phyloP scores from a whole-genome alignment of 1,139 yeast genomes.

The Suhomyces bokatorum region DNA sequence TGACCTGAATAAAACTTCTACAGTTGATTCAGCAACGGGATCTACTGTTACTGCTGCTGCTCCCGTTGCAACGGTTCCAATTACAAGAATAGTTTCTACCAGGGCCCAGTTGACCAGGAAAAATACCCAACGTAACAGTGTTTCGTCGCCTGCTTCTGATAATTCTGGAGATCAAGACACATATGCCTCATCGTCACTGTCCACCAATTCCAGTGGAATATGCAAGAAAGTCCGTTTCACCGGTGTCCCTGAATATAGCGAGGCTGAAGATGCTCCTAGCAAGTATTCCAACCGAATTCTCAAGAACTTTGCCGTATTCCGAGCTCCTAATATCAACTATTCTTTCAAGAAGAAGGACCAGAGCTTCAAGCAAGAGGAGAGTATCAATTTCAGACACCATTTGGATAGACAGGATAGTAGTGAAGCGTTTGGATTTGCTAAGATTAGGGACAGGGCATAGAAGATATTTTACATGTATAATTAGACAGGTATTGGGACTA shows the following conservation, averaged over 20 bases:
- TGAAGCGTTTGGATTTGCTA: constrained; percentile 12
- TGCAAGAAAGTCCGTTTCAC: constrained; percentile 50
- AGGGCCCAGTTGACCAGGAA: constrained; percentile 36
- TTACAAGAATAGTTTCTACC: constrained; percentile 14
- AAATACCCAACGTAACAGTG: constrained; percentile 37
- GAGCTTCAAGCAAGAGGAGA: constrained; percentile 52
- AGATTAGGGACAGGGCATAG: constrained; percentile 15
- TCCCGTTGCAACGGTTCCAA: constrained; percentile 1
- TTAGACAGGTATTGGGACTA: neutral
- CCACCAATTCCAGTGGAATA: constrained; percentile 12
- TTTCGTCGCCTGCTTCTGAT: constrained; percentile 16
- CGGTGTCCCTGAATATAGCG: constrained; percentile 54
- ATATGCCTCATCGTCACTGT: constrained; percentile 13
- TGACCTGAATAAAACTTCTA: neutral
- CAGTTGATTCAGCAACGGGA: neutral
- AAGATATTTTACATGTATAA: neutral
- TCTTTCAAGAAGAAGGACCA: constrained; percentile 42
- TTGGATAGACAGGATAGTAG: constrained; percentile 16
- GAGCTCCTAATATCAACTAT: constrained; percentile 23
- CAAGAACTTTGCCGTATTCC: constrained; percentile 46
- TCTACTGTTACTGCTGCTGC: neutral
- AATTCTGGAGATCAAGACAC: constrained; percentile 2
- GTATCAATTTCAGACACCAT: constrained; percentile 47
- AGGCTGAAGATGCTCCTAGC: constrained; percentile 58
- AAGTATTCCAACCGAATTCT: constrained; percentile 48